phyloP scores from a whole-genome alignment of 2,329 filamentous ascomycete species.

The Microdochium trichocladiopsis region DNA sequence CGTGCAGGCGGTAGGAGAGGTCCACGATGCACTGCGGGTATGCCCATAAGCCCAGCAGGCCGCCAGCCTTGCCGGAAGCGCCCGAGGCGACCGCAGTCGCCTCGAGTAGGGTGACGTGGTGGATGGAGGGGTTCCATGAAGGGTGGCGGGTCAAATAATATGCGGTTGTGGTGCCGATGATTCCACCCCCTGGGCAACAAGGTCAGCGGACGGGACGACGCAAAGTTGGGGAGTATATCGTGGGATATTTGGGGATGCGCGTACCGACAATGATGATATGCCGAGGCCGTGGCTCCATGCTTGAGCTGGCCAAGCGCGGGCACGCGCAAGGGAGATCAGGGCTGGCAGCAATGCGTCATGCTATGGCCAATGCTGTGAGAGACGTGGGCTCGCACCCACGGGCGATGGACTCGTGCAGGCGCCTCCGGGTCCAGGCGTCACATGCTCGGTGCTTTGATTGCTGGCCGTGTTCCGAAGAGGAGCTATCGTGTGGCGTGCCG shows the following conservation, averaged over 20 bases:
- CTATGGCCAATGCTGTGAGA: neutral
- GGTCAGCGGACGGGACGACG: constrained; percentile 2
- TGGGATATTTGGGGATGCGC: constrained; percentile 4
- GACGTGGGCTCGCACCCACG: neutral
- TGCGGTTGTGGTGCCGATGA: constrained; percentile 86
- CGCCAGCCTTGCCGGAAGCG: constrained; percentile 91
- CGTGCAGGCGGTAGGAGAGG: constrained; percentile 77
- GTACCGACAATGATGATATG: constrained; percentile 45
- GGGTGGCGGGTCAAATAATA: constrained; percentile 88
- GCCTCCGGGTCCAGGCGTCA: neutral
- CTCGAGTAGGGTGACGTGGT: constrained; percentile 82
- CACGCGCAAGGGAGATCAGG: neutral
- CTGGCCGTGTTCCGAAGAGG: neutral
- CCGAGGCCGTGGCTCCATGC: constrained; percentile 10
- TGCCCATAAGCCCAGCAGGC: constrained; percentile 84
- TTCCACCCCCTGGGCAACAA: constrained; percentile 63
- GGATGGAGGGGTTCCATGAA: constrained; percentile 64
- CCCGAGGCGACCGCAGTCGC: constrained; percentile 80
- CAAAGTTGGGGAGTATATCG: constrained; percentile 1
- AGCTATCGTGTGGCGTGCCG: neutral
- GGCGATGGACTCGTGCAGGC: neutral
- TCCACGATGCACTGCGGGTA: constrained; percentile 81
- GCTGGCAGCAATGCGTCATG: neutral
- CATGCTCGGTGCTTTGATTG: neutral
- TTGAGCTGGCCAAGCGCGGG: neutral